A percentile compares a stretch with the other conserved stretches of the same genome.
Conservation (phyloP, 257 asterid species). For the Solanum chmielewskii region DNA sequence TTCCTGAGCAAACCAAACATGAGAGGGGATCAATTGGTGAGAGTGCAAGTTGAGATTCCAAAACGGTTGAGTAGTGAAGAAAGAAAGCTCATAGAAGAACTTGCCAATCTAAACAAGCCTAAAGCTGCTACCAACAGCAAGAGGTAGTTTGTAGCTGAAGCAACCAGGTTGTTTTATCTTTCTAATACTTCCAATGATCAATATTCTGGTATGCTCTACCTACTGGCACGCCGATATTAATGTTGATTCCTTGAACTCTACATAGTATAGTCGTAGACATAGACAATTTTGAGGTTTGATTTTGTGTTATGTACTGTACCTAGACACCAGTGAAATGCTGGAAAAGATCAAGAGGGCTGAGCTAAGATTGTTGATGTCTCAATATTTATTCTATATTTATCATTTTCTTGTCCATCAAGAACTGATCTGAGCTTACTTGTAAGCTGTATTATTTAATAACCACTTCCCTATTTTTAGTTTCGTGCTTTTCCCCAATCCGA, state of each 20-base stretch:
- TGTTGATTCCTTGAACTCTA: background rate
- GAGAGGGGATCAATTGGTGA: constrained; percentile 98
- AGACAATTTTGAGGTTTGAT: constrained; percentile 3
- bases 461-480: background rate
- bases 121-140: constrained; percentile 45
- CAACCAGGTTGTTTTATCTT: background rate
- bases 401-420: background rate
- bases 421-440: background rate
- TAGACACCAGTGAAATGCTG: background rate
- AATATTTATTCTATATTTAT: background rate
- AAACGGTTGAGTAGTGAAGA: constrained; percentile 82
- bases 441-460: background rate
- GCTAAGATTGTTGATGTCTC: background rate
- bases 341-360: background rate
- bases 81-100: constrained; percentile 85
- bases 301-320: background rate
- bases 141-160: constrained; percentile 25
- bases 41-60: constrained; percentile 95
- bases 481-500: background rate
- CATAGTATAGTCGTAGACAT: background rate
- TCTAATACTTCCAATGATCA: background rate
- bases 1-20: constrained; percentile 49
- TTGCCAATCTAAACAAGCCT: constrained; percentile 60
- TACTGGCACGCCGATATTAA: background rate
- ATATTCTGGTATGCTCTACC: background rate